phyloP scores from a whole-genome alignment of 106 monocot species.

The Apostasia shenzhenica region DNA sequence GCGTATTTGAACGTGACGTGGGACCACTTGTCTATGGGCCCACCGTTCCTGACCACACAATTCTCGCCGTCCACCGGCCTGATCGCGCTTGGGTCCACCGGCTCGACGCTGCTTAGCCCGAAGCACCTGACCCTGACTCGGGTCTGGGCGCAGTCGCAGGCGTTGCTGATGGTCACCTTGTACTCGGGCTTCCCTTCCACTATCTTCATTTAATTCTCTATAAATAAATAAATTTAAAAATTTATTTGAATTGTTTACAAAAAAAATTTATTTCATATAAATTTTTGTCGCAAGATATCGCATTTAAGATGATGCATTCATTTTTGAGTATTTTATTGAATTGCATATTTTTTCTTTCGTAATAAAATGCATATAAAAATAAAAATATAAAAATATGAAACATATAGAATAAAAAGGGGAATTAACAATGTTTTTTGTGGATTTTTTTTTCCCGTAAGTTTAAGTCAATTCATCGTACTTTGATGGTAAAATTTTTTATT shows the following conservation, averaged over 20 bases:
- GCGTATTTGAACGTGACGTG: slow-evolving; percentile 39
- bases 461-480: too few relatives aligned
- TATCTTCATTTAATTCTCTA: not conserved
- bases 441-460: too few relatives aligned
- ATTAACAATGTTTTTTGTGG: too few relatives aligned
- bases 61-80: slow-evolving; percentile 3
- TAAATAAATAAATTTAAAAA: too few relatives aligned
- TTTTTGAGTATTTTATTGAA: not conserved
- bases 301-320: not conserved
- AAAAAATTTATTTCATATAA: not conserved
- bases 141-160: slow-evolving; percentile 29
- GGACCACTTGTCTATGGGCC: slow-evolving; percentile 8
- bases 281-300: not conserved
- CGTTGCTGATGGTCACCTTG: slow-evolving; percentile 37
- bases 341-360: too few relatives aligned
- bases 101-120: slow-evolving; percentile 35
- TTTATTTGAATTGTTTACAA: not conserved
- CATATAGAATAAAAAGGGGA: too few relatives aligned
- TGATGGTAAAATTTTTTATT: too few relatives aligned
- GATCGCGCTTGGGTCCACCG: slow-evolving; percentile 20
- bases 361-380: too few relatives aligned
- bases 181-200: slow-evolving; percentile 55
- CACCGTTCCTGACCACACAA: slow-evolving; percentile 27
- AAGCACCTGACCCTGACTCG: slow-evolving; percentile 21
- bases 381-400: too few relatives aligned